Evolutionary conservation across 345 rosid species (phyloP).

Genomic region (Mercurialis annua): DNA sequence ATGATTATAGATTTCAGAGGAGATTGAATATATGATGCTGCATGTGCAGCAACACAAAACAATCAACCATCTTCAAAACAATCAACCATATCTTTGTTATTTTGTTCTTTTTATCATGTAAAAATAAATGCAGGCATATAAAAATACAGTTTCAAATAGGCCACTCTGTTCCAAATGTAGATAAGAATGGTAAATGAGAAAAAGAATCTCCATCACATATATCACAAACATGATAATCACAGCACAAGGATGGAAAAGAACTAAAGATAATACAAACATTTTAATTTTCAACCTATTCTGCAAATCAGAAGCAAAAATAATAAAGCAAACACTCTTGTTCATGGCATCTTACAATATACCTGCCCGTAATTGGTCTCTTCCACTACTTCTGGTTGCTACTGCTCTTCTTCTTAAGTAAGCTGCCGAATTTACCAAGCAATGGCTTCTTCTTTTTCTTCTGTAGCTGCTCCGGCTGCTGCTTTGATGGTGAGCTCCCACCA

Average conservation of each 20-base stretch:
- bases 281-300: slow-evolving; percentile 36
- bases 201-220: slow-evolving; percentile 36
- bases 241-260: slow-evolving; percentile 13
- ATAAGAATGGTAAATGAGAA: slow-evolving; percentile 17
- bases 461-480: slow-evolving; percentile 58
- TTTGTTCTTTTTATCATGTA: not conserved
- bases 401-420: slow-evolving; percentile 87
- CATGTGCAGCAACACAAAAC: not conserved
- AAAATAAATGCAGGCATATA: slow-evolving; percentile 7
- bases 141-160: slow-evolving; percentile 23
- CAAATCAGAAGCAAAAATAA: slow-evolving; percentile 29
- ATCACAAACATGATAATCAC: slow-evolving; percentile 30
- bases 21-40: too few species aligned
- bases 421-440: slow-evolving; percentile 84
- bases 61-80: slow-evolving; percentile 1
- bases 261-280: slow-evolving; percentile 40
- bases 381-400: slow-evolving; percentile 58
- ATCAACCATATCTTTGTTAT: slow-evolving; percentile 1
- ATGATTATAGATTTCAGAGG: too few species aligned
- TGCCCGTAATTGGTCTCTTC: slow-evolving; percentile 23
- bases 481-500: slow-evolving; percentile 40
- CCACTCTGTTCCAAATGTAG: slow-evolving; percentile 30
- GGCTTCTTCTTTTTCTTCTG: slow-evolving; percentile 89
- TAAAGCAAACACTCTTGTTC: slow-evolving; percentile 36
- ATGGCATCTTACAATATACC: slow-evolving; percentile 31